Evolutionary conservation across 1,139 yeast species (phyloP).

Genomic region (Yamadazyma conglobata): DNA sequence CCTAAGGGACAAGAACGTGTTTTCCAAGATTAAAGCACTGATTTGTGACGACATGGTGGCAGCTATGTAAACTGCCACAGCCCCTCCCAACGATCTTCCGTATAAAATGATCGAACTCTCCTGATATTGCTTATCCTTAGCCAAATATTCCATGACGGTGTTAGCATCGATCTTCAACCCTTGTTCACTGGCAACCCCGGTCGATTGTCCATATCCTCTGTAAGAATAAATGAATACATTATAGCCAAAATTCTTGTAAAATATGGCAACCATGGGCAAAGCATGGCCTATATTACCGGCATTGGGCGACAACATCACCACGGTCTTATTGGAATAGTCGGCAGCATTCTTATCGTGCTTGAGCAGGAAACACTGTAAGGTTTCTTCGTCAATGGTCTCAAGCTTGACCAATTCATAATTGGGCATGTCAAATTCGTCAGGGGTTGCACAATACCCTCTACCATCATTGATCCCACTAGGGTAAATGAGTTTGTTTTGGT

Average conservation of each 20-base stretch:
- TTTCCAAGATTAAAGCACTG: slow-evolving; percentile 72
- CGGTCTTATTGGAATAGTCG: slow-evolving; percentile 58
- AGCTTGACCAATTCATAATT: slow-evolving; percentile 58
- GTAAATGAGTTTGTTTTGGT: slow-evolving; percentile 70
- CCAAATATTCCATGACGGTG: slow-evolving; percentile 60
- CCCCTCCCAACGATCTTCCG: slow-evolving; percentile 94
- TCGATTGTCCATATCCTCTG: slow-evolving; percentile 87
- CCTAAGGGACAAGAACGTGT: slow-evolving; percentile 76
- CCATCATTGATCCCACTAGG: slow-evolving; percentile 83
- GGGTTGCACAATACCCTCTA: slow-evolving; percentile 71
- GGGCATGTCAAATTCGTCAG: slow-evolving; percentile 67
- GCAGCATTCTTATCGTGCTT: slow-evolving; percentile 44
- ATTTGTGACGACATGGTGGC: slow-evolving; percentile 48
- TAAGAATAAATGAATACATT: slow-evolving; percentile 87
- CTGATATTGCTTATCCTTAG: slow-evolving; percentile 44
- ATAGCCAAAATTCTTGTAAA: slow-evolving; percentile 61
- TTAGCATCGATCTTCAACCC: slow-evolving; percentile 86
- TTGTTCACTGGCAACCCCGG: slow-evolving; percentile 71
- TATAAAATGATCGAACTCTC: slow-evolving; percentile 62
- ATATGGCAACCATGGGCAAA: slow-evolving; percentile 73
- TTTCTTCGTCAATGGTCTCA: slow-evolving; percentile 64
- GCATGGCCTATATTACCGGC: slow-evolving; percentile 97
- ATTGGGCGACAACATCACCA: slow-evolving; percentile 81
- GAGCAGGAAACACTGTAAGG: slow-evolving; percentile 40
- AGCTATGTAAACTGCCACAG: slow-evolving; percentile 84